A percentile compares a stretch with the other conserved stretches of the same genome.
Evolutionary conservation across 2,329 filamentous ascomycete genomes (phyloP).

Genomic region (Metarhizium humberi): DNA sequence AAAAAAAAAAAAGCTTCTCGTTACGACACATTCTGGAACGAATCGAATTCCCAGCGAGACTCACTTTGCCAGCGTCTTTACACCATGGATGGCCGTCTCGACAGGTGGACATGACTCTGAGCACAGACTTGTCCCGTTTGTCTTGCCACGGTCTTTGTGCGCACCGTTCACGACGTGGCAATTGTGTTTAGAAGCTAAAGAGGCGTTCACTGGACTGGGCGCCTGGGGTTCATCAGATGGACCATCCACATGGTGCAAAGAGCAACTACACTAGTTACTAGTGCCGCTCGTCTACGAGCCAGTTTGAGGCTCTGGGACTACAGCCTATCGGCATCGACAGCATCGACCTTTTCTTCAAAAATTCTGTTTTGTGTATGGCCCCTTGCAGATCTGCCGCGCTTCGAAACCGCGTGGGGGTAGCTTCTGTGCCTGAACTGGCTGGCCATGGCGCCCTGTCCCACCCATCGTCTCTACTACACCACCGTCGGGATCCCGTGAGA

Average conservation of each 20-base stretch:
- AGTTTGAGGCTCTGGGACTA: constrained; percentile 1
- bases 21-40: too few relatives aligned
- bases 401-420: too few relatives aligned
- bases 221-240: not conserved
- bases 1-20: too few relatives aligned
- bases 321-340: not conserved
- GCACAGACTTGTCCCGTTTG: too few relatives aligned
- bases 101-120: too few relatives aligned
- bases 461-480: not conserved
- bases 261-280: not conserved
- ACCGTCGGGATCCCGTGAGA: not conserved
- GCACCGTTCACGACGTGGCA: too few relatives aligned
- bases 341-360: not conserved
- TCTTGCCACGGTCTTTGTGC: too few relatives aligned
- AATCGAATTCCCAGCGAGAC: too few relatives aligned
- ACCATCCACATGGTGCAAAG: not conserved
- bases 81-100: too few relatives aligned
- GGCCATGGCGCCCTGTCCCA: not conserved
- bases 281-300: not conserved
- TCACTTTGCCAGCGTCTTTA: too few relatives aligned
- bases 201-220: not conserved
- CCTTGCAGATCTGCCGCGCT: not conserved
- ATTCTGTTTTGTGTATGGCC: not conserved
- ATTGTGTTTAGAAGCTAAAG: not conserved
- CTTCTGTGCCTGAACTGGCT: not conserved